Percentiles rank a stretch among this genome's conserved stretches.
Conservation (phyloP, 2,329 filamentous ascomycete species). For the Ophiosphaerella korrae region DNA sequence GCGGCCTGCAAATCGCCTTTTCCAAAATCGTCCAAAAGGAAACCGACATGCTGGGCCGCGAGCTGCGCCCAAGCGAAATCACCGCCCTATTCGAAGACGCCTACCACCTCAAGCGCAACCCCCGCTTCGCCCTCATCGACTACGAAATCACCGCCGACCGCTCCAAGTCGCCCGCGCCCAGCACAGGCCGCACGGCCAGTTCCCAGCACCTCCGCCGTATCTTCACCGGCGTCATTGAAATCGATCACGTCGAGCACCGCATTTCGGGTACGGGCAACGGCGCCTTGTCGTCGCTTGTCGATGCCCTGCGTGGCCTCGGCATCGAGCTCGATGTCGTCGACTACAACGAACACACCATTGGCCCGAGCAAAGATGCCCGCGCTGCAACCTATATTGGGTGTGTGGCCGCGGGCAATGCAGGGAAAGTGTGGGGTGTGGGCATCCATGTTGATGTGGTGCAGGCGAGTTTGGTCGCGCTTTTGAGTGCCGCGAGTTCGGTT, state of each 20-base stretch:
- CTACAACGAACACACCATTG: slow-evolving; percentile 96
- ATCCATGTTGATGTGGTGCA: slow-evolving; percentile 93
- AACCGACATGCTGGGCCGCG: slow-evolving; percentile 80
- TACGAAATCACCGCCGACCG: slow-evolving; percentile 90
- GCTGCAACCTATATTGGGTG: slow-evolving; percentile 97
- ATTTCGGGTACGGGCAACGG: slow-evolving; percentile 85
- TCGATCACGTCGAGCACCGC: slow-evolving; percentile 79
- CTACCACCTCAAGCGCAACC: slow-evolving; percentile 83
- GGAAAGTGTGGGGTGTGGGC: slow-evolving; percentile 87
- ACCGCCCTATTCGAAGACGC: slow-evolving; percentile 84
- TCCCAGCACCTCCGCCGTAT: slow-evolving; percentile 78
- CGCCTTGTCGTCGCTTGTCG: slow-evolving; percentile 85
- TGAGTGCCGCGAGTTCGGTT: slow-evolving; percentile 85
- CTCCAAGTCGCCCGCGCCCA: slow-evolving; percentile 72
- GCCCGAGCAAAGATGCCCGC: slow-evolving; percentile 78
- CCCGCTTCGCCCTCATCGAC: slow-evolving; percentile 84
- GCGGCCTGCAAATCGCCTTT: slow-evolving; percentile 90
- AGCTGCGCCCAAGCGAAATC: slow-evolving; percentile 84
- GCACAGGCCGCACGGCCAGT: slow-evolving; percentile 72
- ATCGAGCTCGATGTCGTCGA: slow-evolving; percentile 89
- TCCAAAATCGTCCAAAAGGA: slow-evolving; percentile 82
- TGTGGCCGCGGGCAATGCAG: slow-evolving; percentile 67
- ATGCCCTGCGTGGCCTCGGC: slow-evolving; percentile 77
- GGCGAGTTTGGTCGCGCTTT: slow-evolving; percentile 81
- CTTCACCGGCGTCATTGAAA: slow-evolving; percentile 82